Evolutionary conservation across 176 grass and related monocot genomes (phyloP), one percentile per base, ranked within the genome.

Genomic region (Zoysia japonica): DNA sequence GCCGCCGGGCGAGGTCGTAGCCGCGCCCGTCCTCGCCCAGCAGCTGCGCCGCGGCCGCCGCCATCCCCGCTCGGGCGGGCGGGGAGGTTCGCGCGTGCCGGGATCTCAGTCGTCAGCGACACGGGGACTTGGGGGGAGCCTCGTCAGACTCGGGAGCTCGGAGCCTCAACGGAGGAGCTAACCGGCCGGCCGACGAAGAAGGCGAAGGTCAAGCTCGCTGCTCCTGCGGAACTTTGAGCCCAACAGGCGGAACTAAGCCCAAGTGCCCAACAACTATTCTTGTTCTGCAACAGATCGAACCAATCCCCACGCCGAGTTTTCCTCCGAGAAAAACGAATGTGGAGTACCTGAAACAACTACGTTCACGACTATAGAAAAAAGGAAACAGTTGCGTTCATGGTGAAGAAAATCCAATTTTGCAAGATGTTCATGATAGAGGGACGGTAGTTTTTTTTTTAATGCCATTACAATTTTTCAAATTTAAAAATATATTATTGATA

Each of bases 1-100:
- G 81, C 83, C 88, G 76, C 75, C 81, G 88, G 8, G 96, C 96
- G 17, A 98, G 88, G 6, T 98, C 92, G 81, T 95, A 98, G 35
- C 92, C 92, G 61, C 74, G 75, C 28, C 28, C 28, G 28, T 28
- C 28, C 28, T 99, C 92, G 45, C 96, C 96, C 67, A 99, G 86
- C n/a, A 99, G 86, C 84, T 80, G 83, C 71, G 85, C 79, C 48
- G 87, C 80, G 12, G 75, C 77, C 47, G 49, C 81, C 62, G 90
- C 82, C 82, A 78, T 77, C 63, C 53, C 16, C 53, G 52, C 13
- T 28, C 28, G 28, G 45, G 15, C 48, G 15, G 17, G n/a, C 14
- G 14, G 28, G 48, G 36, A 8, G 10, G 42, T 20, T 20, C 16
- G 41, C 11, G 61, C 6, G 11, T 44, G 69, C 8, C 63, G 62